A percentile compares a stretch with the other conserved stretches of the same genome.
phyloP scores from a whole-genome alignment of 1,139 yeast genomes.

The Arxiozyma slooffiae region DNA sequence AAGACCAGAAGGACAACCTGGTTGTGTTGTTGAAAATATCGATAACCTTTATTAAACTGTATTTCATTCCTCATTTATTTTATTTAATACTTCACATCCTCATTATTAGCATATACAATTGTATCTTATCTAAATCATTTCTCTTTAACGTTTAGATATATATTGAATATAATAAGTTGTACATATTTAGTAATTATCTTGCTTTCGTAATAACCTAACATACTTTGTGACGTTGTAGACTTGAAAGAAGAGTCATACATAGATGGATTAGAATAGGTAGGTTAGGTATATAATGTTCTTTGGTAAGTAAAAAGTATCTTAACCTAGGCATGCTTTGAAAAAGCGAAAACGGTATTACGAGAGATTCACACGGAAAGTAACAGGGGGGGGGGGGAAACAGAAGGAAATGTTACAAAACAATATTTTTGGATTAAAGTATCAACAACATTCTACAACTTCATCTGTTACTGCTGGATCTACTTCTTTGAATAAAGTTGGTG shows the following conservation, averaged over 20 bases:
- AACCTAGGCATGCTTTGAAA: neutral
- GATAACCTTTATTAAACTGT: slow-evolving; percentile 44
- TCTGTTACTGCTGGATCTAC: slow-evolving; percentile 6
- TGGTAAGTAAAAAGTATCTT: too few species aligned
- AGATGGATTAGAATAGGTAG: neutral
- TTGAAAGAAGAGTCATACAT: too few species aligned
- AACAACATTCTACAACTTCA: slow-evolving; percentile 10
- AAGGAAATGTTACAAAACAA: neutral
- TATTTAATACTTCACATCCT: neutral
- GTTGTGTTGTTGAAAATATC: slow-evolving; percentile 59
- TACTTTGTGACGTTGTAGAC: too few species aligned
- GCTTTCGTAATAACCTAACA: too few species aligned
- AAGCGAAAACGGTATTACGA: neutral
- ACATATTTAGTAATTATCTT: too few species aligned
- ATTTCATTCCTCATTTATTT: neutral
- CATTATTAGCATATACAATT: slow-evolving; percentile 1
- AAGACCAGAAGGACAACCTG: slow-evolving; percentile 42
- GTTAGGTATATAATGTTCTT: neutral
- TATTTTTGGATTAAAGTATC: neutral
- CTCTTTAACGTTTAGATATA: neutral
- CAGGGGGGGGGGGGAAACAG: neutral
- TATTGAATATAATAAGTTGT: too few species aligned
- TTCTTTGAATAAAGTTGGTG: neutral
- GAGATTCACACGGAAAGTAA: neutral
- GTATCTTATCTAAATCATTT: neutral